Evolutionary conservation across 2,329 filamentous ascomycete species (phyloP), one percentile per base, ranked within the genome.

Genomic region (Paecilomyces niveus): DNA sequence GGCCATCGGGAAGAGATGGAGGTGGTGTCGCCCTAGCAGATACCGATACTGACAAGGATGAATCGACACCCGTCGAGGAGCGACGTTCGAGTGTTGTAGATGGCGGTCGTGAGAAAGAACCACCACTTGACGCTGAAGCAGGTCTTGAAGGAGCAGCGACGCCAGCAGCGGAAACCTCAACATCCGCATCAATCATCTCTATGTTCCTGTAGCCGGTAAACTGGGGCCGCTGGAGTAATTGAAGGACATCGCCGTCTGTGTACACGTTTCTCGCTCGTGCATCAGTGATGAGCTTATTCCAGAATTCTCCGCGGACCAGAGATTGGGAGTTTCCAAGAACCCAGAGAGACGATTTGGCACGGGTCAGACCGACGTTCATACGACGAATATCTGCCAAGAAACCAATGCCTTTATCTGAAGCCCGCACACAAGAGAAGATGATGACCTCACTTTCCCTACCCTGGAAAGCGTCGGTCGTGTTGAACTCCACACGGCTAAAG

Each of bases 361-460:
- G 89, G 22, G 94, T 99, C 60, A 99, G 81, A 78, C 94, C 94
- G 68, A 99, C 94, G 74, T 99, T 99, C 95, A 99, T 97, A 81
- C 94, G 93, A 59, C 94, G 87, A 70, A 99, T 96, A 72, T 99
- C 94, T 57, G 90, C 89, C 83, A 99, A 88, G 85, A 99, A 99
- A 81, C 94, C 94, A 69, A 99, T 96, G 68, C 93, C 92, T 7
- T 88, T 89, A n/a, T 90, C 85, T 31, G 89, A 93, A 22, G 94
- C 93, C 77, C 94, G 88, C 61, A 99, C 94, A 74, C 95, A 99
- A 49, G 94, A 97, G 78, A 99, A 99, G 63, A 99, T 97, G 73
- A 99, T 97, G 62, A 99, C 88, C 70, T 99, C 94, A 68, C 92
- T 94, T 75, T 99, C 94, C 65, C 95, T 87, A 62, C 94, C 94